Base-by-base conservation (phyloP, 2,329 filamentous ascomycete genomes). In the Septoria linicola region DNA sequence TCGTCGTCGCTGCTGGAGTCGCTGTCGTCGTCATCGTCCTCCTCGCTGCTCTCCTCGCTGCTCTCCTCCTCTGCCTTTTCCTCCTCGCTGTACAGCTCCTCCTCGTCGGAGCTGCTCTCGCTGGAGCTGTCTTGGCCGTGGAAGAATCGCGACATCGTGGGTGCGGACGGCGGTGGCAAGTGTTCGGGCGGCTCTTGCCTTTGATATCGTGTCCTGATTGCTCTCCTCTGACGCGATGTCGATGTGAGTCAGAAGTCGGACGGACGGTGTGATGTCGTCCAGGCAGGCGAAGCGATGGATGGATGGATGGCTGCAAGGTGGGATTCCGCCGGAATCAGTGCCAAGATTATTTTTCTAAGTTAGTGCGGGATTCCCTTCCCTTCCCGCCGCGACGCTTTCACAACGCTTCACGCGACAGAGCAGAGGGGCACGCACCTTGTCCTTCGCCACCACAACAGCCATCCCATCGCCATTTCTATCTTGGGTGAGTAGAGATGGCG, bases 81-180 rank as follows among this genome's bases (percentile, higher is more conserved):
- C 72, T 84, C 84, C 65, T 86, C 85, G 64, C 81, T 83, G 83
- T 95, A 95, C 75, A 96, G 85, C 75, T 91, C 87, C 78, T 97
- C 91, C 80, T 97, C 92, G 66, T 96, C 92, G 68, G 80, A 83
- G 59, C 89, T 95, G 80, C 89, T 91, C 76, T 96, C 91, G 80
- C 84, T 89, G 69, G 92, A 96, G 83, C 91, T 96, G 76, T 95
- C 91, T 78, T 86, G 88, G 72, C 88, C 88, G 74, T 89, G 88
- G 81, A 97, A 97, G 77, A 97, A 99, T 78, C 90, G 88, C 81
- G 93, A 97, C 54, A 57, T 60, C 50, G 35, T 57, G 51, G 46
- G 27, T 27, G 31, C 19, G 49, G 35, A 51, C 55, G 35, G 17
- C 39, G 36, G 34, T 8, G 40, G 34, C 4, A 20, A 25, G 21